Evolutionary conservation across 1,139 yeast species (phyloP).

Genomic region (Pichia sp.): DNA sequence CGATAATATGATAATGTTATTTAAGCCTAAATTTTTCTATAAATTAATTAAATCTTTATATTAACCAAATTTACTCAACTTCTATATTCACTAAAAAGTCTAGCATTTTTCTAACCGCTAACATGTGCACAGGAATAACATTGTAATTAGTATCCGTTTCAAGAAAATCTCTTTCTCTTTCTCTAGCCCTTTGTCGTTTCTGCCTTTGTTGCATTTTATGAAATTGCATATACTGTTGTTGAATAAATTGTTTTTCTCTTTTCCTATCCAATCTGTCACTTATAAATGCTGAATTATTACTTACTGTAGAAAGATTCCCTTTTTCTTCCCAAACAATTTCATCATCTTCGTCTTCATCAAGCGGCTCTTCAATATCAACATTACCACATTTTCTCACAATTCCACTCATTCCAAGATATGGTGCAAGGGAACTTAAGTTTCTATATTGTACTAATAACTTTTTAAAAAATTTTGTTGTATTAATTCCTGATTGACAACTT

Average conservation of each 20-base stretch:
- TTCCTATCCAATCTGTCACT: conserved; percentile 22
- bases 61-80: conserved; percentile 25
- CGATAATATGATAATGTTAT: no score
- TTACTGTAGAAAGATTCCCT: background rate
- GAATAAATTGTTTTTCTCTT: conserved; percentile 18
- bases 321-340: conserved; percentile 12
- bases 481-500: conserved; percentile 63
- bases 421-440: conserved; percentile 42
- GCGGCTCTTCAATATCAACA: conserved; percentile 34
- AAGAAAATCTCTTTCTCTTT: conserved; percentile 7
- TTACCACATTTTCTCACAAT: conserved; percentile 16
- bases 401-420: conserved; percentile 37
- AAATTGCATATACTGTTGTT: conserved; percentile 17
- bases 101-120: conserved; percentile 65
- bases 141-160: conserved; percentile 20
- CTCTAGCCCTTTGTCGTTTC: conserved; percentile 8
- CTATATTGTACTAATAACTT: conserved; percentile 62
- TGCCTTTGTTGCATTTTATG: conserved; percentile 16
- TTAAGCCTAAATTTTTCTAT: no score
- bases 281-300: conserved; percentile 2
- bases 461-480: conserved; percentile 51
- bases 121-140: conserved; percentile 76
- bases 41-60: no score
- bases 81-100: conserved; percentile 39
- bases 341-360: conserved; percentile 31